A percentile compares a stretch with the other conserved stretches of the same genome.
These are phyloP conservation scores for Plasmodium malariae DNA, from an alignment of 169 alveolate genomes.

Conservation along the genomic window DNA sequence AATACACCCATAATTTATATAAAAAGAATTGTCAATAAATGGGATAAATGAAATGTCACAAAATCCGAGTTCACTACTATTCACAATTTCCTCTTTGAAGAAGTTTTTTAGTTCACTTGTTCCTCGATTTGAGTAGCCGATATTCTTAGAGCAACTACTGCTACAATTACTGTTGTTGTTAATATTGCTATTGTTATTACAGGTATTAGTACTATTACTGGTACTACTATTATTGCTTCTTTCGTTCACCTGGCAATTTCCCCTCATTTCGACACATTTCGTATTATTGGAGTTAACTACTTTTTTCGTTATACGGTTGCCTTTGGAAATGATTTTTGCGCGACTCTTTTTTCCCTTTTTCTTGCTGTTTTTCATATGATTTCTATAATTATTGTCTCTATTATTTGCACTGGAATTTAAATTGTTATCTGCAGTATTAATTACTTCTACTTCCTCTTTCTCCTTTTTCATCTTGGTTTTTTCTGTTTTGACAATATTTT, in stretches of 20 bases:
- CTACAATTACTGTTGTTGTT: background rate
- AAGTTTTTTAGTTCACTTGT: background rate
- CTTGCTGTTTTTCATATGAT: background rate
- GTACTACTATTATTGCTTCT: background rate
- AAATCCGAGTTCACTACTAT: constrained; percentile 35
- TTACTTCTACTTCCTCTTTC: background rate
- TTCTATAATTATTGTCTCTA: background rate
- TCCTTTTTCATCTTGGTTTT: background rate
- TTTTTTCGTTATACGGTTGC: background rate
- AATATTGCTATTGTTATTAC: background rate
- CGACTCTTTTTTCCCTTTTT: background rate
- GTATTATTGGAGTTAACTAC: background rate
- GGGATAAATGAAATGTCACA: constrained; percentile 62
- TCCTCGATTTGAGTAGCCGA: too few species aligned
- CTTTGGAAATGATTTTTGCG: background rate
- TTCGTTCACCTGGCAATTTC: background rate
- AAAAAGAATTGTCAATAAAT: constrained; percentile 34
- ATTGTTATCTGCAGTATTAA: background rate
- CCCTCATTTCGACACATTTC: background rate
- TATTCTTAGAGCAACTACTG: too few species aligned
- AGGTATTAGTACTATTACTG: too few species aligned
- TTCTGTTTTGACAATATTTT: background rate
- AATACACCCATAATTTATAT: constrained; percentile 72
- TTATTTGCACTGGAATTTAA: background rate
- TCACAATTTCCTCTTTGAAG: constrained; percentile 11